Conservation (phyloP, 2,329 filamentous ascomycete genomes). For the Penicillium fuscoglaucum region DNA sequence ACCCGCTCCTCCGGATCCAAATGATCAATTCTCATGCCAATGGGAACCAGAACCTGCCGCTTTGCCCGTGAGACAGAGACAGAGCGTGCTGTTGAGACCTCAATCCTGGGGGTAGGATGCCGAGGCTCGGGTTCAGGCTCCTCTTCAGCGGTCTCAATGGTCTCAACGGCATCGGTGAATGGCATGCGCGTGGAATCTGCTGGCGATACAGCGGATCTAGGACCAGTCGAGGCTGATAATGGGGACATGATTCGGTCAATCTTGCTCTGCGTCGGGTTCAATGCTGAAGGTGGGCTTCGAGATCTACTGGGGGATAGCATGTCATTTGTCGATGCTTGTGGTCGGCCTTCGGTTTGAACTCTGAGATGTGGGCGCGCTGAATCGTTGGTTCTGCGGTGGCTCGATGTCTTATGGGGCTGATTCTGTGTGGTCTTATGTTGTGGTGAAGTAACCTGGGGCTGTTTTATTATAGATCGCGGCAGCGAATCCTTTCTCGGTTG, state of each 20-base stretch:
- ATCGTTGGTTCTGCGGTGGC: neutral
- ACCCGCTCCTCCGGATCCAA: conserved; percentile 32
- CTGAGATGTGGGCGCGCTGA: neutral
- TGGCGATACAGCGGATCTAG: conserved; percentile 17
- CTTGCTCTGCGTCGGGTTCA: conserved; percentile 13
- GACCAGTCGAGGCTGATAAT: conserved; percentile 3
- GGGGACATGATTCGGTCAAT: conserved; percentile 21
- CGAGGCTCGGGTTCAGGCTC: conserved; percentile 10
- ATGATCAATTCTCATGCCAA: conserved; percentile 28
- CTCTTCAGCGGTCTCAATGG: conserved; percentile 10
- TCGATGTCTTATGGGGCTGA: neutral
- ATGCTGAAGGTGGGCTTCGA: conserved; percentile 17
- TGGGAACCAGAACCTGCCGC: conserved; percentile 40
- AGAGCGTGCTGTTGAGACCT: conserved; percentile 43
- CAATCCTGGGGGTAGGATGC: conserved; percentile 16
- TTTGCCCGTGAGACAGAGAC: conserved; percentile 39
- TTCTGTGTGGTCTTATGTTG: neutral
- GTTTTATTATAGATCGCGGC: neutral
- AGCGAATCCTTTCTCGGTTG: conserved; percentile 2
- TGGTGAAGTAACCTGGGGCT: neutral
- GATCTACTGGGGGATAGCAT: conserved; percentile 14
- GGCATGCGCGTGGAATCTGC: conserved; percentile 20
- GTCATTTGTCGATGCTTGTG: conserved; percentile 15
- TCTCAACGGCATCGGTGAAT: conserved; percentile 15
- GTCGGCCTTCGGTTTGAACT: conserved; percentile 5